These are phyloP conservation scores for Tricholomella constricta DNA, from an alignment of 768 basidiomycete species.

Conservation along the genomic window DNA sequence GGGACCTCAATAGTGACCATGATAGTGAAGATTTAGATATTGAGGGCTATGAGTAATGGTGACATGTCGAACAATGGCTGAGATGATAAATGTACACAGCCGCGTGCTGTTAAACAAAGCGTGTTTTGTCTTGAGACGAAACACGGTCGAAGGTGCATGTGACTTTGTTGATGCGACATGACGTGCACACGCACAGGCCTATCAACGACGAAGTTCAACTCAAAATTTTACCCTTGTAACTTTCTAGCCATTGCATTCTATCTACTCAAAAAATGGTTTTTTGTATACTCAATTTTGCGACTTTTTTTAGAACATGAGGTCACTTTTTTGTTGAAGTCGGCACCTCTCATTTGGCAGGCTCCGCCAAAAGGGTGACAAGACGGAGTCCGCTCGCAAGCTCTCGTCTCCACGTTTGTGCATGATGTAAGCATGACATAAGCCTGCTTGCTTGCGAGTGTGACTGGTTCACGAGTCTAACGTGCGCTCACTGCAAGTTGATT, in stretches of 20 bases:
- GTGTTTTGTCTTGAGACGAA: too few relatives aligned
- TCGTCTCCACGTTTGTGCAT: too few relatives aligned
- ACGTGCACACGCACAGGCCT: too few relatives aligned
- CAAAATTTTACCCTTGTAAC: not conserved
- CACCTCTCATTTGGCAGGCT: not conserved
- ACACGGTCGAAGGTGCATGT: too few relatives aligned
- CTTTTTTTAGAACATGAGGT: not conserved
- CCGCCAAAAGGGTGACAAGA: not conserved
- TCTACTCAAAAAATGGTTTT: not conserved
- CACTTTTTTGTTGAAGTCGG: not conserved
- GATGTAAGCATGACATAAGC: too few relatives aligned
- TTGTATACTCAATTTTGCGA: not conserved
- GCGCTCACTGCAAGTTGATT: too few relatives aligned
- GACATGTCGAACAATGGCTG: too few relatives aligned
- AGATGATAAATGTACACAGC: too few relatives aligned
- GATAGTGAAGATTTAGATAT: not conserved
- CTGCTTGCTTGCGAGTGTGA: not conserved
- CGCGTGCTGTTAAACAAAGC: too few relatives aligned
- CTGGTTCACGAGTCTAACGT: not conserved
- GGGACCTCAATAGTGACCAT: too few relatives aligned
- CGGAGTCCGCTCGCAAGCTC: not conserved
- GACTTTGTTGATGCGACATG: too few relatives aligned
- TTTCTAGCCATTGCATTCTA: not conserved
- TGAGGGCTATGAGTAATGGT: too few relatives aligned
- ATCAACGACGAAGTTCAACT: not conserved